Evolutionary conservation across 768 basidiomycete species (phyloP).

Genomic region (Rhodotorula sphaerocarpa): DNA sequence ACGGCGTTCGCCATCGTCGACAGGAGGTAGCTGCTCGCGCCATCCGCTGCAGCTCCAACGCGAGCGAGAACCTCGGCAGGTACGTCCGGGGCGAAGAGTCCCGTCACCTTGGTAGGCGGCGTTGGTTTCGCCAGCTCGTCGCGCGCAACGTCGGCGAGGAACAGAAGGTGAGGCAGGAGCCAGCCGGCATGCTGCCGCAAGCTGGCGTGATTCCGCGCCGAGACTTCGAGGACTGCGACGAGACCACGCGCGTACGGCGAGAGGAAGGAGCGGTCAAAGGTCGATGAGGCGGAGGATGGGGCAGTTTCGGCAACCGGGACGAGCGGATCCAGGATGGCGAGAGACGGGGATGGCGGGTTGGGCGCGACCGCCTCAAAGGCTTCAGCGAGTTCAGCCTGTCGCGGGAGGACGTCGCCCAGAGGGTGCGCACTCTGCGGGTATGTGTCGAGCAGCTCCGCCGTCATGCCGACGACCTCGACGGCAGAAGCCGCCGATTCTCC

Average conservation of each 20-base stretch:
- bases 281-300: not conserved
- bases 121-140: conserved; percentile 36
- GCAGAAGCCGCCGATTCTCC: not conserved
- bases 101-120: conserved; percentile 19
- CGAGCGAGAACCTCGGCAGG: conserved; percentile 27
- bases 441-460: not conserved
- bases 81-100: conserved; percentile 30
- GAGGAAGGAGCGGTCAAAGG: conserved; percentile 1
- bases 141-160: conserved; percentile 46
- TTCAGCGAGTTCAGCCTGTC: not conserved
- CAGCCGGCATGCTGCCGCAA: conserved; percentile 54
- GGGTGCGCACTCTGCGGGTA: not conserved
- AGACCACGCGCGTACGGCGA: conserved; percentile 11
- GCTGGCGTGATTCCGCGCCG: conserved; percentile 50
- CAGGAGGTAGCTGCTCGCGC: conserved; percentile 54
- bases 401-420: conserved; percentile 3
- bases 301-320: conserved; percentile 48
- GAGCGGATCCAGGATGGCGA: conserved; percentile 52
- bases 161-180: conserved; percentile 62
- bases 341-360: conserved; percentile 17
- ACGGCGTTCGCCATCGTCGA: conserved; percentile 49
- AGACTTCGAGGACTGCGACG: conserved; percentile 22
- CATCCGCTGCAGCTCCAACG: conserved; percentile 14
- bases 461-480: conserved; percentile 15
- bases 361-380: conserved; percentile 2